phyloP scores from a whole-genome alignment of 108 stramenopile genomes.

The Fistulifera pelliculosa region DNA sequence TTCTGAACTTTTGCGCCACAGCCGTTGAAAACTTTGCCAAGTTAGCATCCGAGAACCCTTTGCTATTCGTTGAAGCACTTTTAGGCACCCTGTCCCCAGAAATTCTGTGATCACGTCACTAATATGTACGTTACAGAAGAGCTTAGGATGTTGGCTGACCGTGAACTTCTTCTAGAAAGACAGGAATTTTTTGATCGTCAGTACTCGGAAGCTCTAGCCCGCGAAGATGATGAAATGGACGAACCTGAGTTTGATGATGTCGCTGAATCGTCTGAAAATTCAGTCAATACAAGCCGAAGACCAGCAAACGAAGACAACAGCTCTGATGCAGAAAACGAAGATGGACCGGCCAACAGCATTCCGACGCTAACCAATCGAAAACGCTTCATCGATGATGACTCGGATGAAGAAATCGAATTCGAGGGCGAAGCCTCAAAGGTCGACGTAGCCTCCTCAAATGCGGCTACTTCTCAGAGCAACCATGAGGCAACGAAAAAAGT shows the following conservation, averaged over 20 bases:
- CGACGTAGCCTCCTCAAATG: too few species aligned
- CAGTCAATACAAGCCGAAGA: not conserved
- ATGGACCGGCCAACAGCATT: not conserved
- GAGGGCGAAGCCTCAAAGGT: not conserved
- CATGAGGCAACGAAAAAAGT: too few species aligned
- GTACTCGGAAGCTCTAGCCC: not conserved
- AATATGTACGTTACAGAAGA: slow-evolving; percentile 80
- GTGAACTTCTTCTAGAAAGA: slow-evolving; percentile 48
- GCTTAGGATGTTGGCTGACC: slow-evolving; percentile 74
- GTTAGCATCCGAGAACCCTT: slow-evolving; percentile 57
- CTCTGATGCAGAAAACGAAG: not conserved
- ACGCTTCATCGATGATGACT: slow-evolving; percentile 2
- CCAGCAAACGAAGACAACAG: not conserved
- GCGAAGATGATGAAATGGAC: not conserved
- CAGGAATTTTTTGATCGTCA: not conserved
- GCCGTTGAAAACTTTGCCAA: slow-evolving; percentile 60
- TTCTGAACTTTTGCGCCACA: slow-evolving; percentile 51
- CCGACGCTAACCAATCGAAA: not conserved
- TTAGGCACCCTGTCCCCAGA: slow-evolving; percentile 60
- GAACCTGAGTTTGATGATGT: slow-evolving; percentile 3
- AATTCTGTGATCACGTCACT: slow-evolving; percentile 57
- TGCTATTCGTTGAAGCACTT: slow-evolving; percentile 73
- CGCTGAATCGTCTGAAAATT: not conserved
- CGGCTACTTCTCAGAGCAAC: too few species aligned
- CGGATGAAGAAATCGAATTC: slow-evolving; percentile 10